Evolutionary conservation across 1,284 basidiomycete genomes (phyloP).

Genomic region (Gomphus sp.): DNA sequence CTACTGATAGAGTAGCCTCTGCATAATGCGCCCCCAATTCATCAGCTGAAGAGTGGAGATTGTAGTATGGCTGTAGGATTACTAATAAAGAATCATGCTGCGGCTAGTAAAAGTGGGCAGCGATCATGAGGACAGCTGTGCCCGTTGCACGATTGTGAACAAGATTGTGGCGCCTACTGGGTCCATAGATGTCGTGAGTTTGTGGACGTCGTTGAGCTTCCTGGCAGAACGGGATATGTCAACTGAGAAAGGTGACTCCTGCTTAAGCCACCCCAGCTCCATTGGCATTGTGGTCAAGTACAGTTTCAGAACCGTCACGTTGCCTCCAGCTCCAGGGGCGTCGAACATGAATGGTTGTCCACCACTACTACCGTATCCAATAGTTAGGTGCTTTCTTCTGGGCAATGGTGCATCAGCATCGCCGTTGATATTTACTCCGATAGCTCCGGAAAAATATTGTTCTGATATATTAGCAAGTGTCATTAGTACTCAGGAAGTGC

Average conservation of each 20-base stretch:
- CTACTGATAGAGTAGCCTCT: too few species aligned
- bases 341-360: slow-evolving; percentile 17
- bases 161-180: background rate
- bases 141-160: background rate
- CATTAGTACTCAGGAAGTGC: slow-evolving; percentile 24
- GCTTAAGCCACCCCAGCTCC: background rate
- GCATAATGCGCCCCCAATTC: too few species aligned
- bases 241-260: background rate
- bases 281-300: slow-evolving; percentile 27
- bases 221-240: background rate
- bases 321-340: slow-evolving; percentile 18
- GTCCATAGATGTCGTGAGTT: background rate
- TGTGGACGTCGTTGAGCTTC: background rate
- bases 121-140: background rate
- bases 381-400: background rate
- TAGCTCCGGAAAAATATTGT: slow-evolving; percentile 23
- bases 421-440: background rate
- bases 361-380: background rate
- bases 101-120: slow-evolving; percentile 14
- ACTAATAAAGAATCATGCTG: too few species aligned
- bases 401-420: background rate
- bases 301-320: slow-evolving; percentile 35
- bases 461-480: slow-evolving; percentile 23
- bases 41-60: too few species aligned
- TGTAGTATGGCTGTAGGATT: too few species aligned